Evolutionary conservation across 257 asterid species (phyloP).

Genomic region (Haberlea rhodopensis): DNA sequence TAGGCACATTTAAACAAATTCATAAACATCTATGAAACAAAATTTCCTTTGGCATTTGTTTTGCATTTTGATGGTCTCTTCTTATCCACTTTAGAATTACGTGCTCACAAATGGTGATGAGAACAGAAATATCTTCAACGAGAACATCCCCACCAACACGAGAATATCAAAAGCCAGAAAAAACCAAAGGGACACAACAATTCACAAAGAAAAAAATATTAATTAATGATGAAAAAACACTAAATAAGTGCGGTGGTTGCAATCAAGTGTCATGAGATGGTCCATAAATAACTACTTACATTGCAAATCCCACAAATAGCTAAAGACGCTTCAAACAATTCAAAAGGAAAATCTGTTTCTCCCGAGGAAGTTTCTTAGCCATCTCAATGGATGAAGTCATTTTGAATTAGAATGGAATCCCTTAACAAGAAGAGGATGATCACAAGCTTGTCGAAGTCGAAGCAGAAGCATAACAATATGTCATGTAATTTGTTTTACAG

Average conservation of each 20-base stretch:
- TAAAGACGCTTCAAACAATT: constrained; percentile 76
- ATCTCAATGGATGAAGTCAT: constrained; percentile 67
- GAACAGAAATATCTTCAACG: not conserved
- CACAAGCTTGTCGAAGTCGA: constrained; percentile 99
- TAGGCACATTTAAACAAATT: not conserved
- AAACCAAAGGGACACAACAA: not conserved
- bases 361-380: constrained; percentile 77
- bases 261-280: constrained; percentile 8
- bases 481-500: constrained; percentile 89
- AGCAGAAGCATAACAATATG: constrained; percentile 89
- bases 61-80: not conserved
- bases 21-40: not conserved
- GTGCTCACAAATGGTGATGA: not conserved
- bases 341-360: constrained; percentile 60
- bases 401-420: constrained; percentile 53
- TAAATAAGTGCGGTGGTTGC: not conserved
- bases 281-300: constrained; percentile 46
- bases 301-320: constrained; percentile 90
- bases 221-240: not conserved
- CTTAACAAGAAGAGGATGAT: constrained; percentile 94
- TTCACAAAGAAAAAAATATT: not conserved
- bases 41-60: not conserved
- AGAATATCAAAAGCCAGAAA: not conserved
- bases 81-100: not conserved
- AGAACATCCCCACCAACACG: not conserved